These are phyloP conservation scores for Corynespora cassiicola DNA, from an alignment of 2,329 filamentous ascomycete genomes.

Conservation along the genomic window DNA sequence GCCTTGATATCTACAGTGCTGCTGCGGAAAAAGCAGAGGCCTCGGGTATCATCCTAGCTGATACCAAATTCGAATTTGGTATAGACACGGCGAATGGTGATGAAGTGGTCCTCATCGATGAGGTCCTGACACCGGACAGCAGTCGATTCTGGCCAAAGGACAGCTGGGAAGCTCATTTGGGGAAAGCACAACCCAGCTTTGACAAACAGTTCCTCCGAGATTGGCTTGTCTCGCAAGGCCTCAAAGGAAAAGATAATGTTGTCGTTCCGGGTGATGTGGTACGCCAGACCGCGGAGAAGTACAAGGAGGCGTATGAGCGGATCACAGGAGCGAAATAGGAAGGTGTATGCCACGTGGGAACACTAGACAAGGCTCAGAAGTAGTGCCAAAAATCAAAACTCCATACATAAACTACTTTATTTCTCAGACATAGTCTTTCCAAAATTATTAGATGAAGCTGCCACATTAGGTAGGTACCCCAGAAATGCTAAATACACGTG, in stretches of 20 bases:
- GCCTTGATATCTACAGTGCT: slow-evolving; percentile 68
- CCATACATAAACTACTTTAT: no score
- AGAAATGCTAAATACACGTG: no score
- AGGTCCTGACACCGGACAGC: slow-evolving; percentile 78
- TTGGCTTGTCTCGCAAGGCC: slow-evolving; percentile 75
- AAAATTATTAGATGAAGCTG: no score
- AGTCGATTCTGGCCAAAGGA: slow-evolving; percentile 86
- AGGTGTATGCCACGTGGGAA: no score
- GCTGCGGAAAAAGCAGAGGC: slow-evolving; percentile 69
- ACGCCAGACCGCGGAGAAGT: slow-evolving; percentile 72
- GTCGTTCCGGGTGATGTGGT: slow-evolving; percentile 75
- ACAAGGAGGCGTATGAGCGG: slow-evolving; percentile 76
- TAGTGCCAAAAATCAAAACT: no score
- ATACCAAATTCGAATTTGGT: slow-evolving; percentile 81
- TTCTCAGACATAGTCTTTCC: no score
- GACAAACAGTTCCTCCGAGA: slow-evolving; percentile 81
- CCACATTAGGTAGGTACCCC: no score
- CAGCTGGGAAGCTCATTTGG: slow-evolving; percentile 68
- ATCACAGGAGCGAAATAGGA: no score
- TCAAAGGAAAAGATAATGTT: slow-evolving; percentile 78
- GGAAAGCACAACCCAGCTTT: slow-evolving; percentile 79
- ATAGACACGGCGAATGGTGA: slow-evolving; percentile 65
- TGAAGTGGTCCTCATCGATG: slow-evolving; percentile 78
- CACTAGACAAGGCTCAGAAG: no score
- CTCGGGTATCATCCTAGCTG: slow-evolving; percentile 77